Evolutionary conservation across 805 yeast species (phyloP), one percentile per base, ranked within the genome.

Genomic region (Saturnispora kantuleensis): DNA sequence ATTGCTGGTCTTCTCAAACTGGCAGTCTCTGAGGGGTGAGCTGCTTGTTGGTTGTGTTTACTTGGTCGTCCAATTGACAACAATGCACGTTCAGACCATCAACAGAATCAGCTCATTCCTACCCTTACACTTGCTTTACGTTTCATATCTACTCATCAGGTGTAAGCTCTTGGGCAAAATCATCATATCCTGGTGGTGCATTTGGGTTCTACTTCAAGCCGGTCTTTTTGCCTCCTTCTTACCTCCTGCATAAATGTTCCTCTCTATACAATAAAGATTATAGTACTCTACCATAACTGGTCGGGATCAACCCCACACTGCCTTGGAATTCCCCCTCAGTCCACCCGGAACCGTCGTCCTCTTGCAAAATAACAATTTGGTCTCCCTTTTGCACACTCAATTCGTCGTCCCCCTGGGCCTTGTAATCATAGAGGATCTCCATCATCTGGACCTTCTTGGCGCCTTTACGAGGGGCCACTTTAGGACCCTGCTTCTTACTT

Each of bases 311-410:
- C 1, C 95, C 95, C 15, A 65, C 67, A 7, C 49, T 51, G 0
- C 90, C 93, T 50, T 77, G 68, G 6, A 82, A 47, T 57, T 84
- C 90, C 10, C 97, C 97, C 52, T 80, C 84, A 2, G 97, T 89
- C 99, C 99, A 93, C 0, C 98, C 98, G 34, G 74, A 73, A 9
- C 87, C 89, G 52, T 82, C 84, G 42, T 81, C 84, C 41, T 79
- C 85, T 28, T 73, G 79, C 1, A 84, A 56, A 10, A 93, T 72
- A 10, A 73, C 70, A 15, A 93, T 75, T 44, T 69, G 70, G 50
- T 90, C 97, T 2, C 96, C 96, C 0, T 74, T 80, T 7, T 52
- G 55, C 16, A 93, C 76, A 16, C 75, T 71, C 47, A 93, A 60
- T 62, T 93, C 98, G 54, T 84, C 90, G 21, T 75, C 81, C 10